Percentiles rank a stretch among this genome's conserved stretches.
Evolutionary conservation across 106 monocot species (phyloP).

Genomic region (Amphibolis antarctica): DNA sequence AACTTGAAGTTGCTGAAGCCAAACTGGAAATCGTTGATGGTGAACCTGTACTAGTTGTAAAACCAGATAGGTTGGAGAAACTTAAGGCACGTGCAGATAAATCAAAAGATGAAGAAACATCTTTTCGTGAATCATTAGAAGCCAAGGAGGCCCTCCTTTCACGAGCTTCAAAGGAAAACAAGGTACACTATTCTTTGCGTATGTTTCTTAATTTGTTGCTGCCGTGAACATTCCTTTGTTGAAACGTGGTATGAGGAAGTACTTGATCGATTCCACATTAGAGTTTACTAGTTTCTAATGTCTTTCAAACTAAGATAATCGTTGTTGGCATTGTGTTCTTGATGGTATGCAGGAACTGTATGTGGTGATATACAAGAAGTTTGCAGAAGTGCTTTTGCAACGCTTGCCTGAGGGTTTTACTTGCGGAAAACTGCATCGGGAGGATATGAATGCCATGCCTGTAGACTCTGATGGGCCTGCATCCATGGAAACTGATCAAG

Average conservation of each 20-base stretch:
- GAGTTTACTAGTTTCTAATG: no score
- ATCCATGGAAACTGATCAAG: slow-evolving; percentile 66
- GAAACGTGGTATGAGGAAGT: no score
- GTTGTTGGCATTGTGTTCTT: background rate
- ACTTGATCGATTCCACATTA: no score
- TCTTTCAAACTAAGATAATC: no score
- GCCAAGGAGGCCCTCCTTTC: slow-evolving; percentile 67
- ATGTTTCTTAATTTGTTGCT: no score
- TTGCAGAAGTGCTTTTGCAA: slow-evolving; percentile 47
- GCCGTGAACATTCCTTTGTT: no score
- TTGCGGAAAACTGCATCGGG: slow-evolving; percentile 40
- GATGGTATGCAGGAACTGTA: slow-evolving; percentile 42
- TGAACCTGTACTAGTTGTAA: slow-evolving; percentile 56
- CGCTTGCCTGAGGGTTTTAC: slow-evolving; percentile 44
- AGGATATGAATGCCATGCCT: slow-evolving; percentile 23
- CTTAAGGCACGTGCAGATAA: slow-evolving; percentile 51
- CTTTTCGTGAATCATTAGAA: slow-evolving; percentile 49
- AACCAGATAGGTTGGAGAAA: slow-evolving; percentile 68
- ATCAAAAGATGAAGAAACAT: slow-evolving; percentile 40
- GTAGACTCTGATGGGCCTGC: slow-evolving; percentile 43
- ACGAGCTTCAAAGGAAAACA: slow-evolving; percentile 77
- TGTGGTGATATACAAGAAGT: slow-evolving; percentile 43
- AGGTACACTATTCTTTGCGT: slow-evolving; percentile 28
- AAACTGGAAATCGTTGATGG: slow-evolving; percentile 62
- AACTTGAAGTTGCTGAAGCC: slow-evolving; percentile 60